Percentiles rank a stretch among this genome's conserved stretches.
Evolutionary conservation across 257 asterid genomes (phyloP).

Genomic region (Solanum clarkiae): DNA sequence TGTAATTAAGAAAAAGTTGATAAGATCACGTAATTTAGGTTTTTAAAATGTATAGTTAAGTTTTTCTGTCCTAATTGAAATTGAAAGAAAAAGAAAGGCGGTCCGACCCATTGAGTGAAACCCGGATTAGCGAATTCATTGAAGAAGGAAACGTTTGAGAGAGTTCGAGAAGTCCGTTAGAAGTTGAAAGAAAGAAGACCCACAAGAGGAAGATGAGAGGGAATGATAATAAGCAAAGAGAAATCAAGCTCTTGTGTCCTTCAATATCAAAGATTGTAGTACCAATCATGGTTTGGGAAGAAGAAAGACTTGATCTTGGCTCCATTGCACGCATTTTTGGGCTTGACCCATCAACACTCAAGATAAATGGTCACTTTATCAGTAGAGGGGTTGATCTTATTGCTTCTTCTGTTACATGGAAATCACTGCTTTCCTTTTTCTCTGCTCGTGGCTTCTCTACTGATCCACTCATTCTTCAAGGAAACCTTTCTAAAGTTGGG

Average conservation of each 20-base stretch:
- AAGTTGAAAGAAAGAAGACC: not conserved
- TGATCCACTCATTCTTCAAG: constrained; percentile 55
- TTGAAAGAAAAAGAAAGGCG: too few species aligned
- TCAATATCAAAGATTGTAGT: constrained; percentile 29
- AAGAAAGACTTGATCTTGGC: constrained; percentile 67
- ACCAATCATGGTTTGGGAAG: constrained; percentile 36
- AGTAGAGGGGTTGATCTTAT: constrained; percentile 64
- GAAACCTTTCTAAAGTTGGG: constrained; percentile 49
- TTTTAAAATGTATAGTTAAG: too few species aligned
- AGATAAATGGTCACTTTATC: constrained; percentile 81
- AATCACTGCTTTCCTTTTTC: constrained; percentile 67
- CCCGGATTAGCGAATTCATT: not conserved
- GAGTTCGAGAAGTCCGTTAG: constrained; percentile 35
- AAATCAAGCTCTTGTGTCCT: constrained; percentile 40
- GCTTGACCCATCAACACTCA: constrained; percentile 51
- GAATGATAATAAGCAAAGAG: constrained; percentile 23
- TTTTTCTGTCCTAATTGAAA: too few species aligned
- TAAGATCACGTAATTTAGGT: too few species aligned
- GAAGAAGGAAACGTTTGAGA: not conserved
- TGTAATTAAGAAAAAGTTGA: too few species aligned
- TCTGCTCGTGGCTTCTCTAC: constrained; percentile 58
- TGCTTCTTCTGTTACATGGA: constrained; percentile 89
- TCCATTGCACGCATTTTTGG: constrained; percentile 61
- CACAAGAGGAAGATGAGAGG: not conserved
- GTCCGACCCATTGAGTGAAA: not conserved